Evolutionary conservation across 2,329 filamentous ascomycete species (phyloP).

Genomic region (Hirsutella rhossiliensis): DNA sequence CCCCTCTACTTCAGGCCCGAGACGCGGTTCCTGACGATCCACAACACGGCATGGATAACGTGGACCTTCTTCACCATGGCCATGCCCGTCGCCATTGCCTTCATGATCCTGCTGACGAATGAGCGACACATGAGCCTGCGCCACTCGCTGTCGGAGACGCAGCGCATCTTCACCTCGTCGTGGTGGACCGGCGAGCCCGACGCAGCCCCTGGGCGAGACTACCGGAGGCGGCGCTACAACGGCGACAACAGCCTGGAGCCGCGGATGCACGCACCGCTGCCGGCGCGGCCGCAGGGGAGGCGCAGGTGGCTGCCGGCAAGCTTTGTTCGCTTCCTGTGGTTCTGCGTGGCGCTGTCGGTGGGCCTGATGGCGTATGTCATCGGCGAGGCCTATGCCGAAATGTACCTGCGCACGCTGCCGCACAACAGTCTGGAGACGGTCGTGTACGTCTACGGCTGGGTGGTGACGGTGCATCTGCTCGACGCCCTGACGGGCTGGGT

Average conservation of each 20-base stretch:
- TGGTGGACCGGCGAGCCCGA: constrained; percentile 53
- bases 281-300: constrained; percentile 17
- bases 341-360: constrained; percentile 50
- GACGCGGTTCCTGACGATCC: constrained; percentile 39
- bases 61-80: constrained; percentile 63
- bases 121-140: constrained; percentile 51
- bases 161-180: constrained; percentile 53
- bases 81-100: constrained; percentile 53
- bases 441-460: constrained; percentile 60
- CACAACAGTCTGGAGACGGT: constrained; percentile 56
- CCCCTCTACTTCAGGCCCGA: constrained; percentile 45
- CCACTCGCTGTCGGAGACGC: constrained; percentile 51
- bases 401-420: constrained; percentile 54
- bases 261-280: constrained; percentile 15
- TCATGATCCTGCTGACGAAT: constrained; percentile 49
- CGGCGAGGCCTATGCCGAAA: constrained; percentile 57
- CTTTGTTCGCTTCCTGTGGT: constrained; percentile 59
- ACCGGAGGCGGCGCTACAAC: constrained; percentile 6
- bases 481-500: constrained; percentile 57
- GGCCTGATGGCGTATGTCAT: constrained; percentile 54
- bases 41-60: constrained; percentile 57
- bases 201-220: not conserved
- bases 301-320: constrained; percentile 50
- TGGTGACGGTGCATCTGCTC: constrained; percentile 51
- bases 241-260: constrained; percentile 23